These are phyloP conservation scores for Colletotrichum truncatum DNA, from an alignment of 2,329 filamentous ascomycete species.

Conservation along the genomic window DNA sequence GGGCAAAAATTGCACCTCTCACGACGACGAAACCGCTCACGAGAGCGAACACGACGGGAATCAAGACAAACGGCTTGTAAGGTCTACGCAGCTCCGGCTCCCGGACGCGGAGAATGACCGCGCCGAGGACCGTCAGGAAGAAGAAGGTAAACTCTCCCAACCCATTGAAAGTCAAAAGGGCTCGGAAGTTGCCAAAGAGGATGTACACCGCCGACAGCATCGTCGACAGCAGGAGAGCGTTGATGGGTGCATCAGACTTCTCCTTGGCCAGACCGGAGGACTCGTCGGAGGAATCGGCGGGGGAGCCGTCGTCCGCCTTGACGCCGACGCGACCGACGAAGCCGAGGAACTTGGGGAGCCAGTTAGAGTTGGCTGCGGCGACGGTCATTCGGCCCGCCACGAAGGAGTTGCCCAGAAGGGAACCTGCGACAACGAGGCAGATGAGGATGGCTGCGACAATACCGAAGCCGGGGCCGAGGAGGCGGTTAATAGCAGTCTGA, in stretches of 20 bases:
- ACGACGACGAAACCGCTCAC: slow-evolving; percentile 70
- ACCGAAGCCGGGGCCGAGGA: slow-evolving; percentile 63
- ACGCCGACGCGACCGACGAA: slow-evolving; percentile 54
- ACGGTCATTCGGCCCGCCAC: slow-evolving; percentile 69
- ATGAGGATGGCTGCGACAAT: slow-evolving; percentile 64
- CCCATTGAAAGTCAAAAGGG: slow-evolving; percentile 68
- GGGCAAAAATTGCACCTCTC: slow-evolving; percentile 67
- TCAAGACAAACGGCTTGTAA: slow-evolving; percentile 61
- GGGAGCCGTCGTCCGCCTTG: slow-evolving; percentile 14
- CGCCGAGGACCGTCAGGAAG: slow-evolving; percentile 68
- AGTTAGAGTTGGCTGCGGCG: slow-evolving; percentile 62
- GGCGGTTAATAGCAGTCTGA: slow-evolving; percentile 63
- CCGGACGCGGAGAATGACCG: slow-evolving; percentile 63
- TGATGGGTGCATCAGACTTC: slow-evolving; percentile 60
- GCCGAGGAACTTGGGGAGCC: slow-evolving; percentile 57
- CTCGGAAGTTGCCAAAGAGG: slow-evolving; percentile 67
- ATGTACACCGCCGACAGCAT: slow-evolving; percentile 65
- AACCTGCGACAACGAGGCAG: slow-evolving; percentile 69
- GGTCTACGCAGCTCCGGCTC: slow-evolving; percentile 64
- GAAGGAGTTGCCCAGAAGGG: slow-evolving; percentile 70
- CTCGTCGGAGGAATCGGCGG: slow-evolving; percentile 9
- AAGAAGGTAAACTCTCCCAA: slow-evolving; percentile 71
- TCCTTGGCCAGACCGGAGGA: slow-evolving; percentile 1
- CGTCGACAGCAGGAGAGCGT: slow-evolving; percentile 60
- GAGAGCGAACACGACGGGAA: slow-evolving; percentile 62